Conservation (phyloP, 2,329 filamentous ascomycete species). For the Ophiocordyceps robertsii region DNA sequence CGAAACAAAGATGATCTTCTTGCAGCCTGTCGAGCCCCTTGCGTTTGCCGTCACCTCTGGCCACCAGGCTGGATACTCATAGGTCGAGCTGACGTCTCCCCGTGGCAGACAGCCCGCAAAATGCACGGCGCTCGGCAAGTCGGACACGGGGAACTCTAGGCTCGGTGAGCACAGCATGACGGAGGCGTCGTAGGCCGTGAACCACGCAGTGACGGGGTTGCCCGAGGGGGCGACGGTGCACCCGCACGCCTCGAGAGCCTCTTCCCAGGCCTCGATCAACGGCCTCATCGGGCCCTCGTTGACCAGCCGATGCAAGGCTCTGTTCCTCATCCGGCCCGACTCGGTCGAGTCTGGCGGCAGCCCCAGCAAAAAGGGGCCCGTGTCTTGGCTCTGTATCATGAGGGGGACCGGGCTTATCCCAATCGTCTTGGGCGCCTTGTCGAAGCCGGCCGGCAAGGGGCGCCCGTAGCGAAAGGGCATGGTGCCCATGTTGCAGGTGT, state of each 20-base stretch:
- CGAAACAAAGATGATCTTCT: slow-evolving; percentile 29
- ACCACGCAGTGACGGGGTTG: slow-evolving; percentile 1
- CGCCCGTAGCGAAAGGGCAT: slow-evolving; percentile 14
- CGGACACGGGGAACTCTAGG: slow-evolving; percentile 2
- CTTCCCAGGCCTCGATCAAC: slow-evolving; percentile 2
- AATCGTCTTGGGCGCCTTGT: slow-evolving; percentile 12
- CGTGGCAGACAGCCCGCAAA: slow-evolving; percentile 4
- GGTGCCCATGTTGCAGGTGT: slow-evolving; percentile 14
- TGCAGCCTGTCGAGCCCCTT: slow-evolving; percentile 14
- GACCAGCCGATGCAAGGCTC: slow-evolving; percentile 4
- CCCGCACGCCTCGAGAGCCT: slow-evolving; percentile 1
- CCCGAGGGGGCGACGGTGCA: slow-evolving; percentile 2
- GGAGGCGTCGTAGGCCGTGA: slow-evolving; percentile 2
- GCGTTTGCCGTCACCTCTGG: neutral
- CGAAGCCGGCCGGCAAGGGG: slow-evolving; percentile 11
- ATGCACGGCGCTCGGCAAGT: slow-evolving; percentile 1
- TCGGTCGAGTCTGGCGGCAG: slow-evolving; percentile 14
- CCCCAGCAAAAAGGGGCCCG: slow-evolving; percentile 15
- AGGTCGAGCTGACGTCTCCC: neutral
- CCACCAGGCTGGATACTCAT: slow-evolving; percentile 1
- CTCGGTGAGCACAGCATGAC: slow-evolving; percentile 4
- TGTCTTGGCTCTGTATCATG: slow-evolving; percentile 15
- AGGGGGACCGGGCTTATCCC: slow-evolving; percentile 18
- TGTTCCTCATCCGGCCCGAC: slow-evolving; percentile 15
- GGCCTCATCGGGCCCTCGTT: slow-evolving; percentile 4